Evolutionary conservation across 768 basidiomycete species (phyloP), one percentile per base, ranked within the genome.

Genomic region (Russula virescens): DNA sequence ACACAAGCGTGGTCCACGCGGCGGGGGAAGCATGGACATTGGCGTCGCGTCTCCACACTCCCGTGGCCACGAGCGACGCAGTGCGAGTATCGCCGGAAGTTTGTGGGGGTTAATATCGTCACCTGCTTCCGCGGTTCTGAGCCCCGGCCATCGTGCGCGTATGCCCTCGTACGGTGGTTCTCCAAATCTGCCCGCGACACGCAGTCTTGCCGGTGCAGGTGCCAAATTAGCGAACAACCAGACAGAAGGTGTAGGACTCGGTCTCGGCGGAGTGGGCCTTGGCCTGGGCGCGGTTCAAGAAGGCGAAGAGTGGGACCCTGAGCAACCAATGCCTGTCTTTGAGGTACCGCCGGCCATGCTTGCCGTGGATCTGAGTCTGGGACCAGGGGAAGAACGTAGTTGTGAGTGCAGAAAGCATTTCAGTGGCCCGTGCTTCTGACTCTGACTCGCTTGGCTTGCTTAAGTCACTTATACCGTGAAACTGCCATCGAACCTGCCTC

Each of bases 321-420:
- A 88, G 38, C 72, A 73, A 4, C 87, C 86, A 0, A 72, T 98
- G 19, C 94, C 96, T 0, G 94, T 91, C 0, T 86, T 96, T 26
- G 88, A 94, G 64, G 85, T 89, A 0, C 88, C 88, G 61, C 89
- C 91, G 11, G 83, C 88, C 35, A 89, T 98, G 83, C 77, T 98
- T 11, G 94, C 89, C 0, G 91, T 99, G 0, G 97, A 98, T 73
- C 71, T 98, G 34, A 75, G 78, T 5, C 78, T 99, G 19, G 79
- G 75, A 3, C 91, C 93, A n/a, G 94, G 94, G 5, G 88, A 95
- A 73, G 88, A 84, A 38, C 81, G 85, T 63, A 89, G 81, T 64
- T 97, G 94, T 95, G 71, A 67, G 88, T 83, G 9, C 48, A 46
- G 46, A 38, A 66, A 46, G 42, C 28, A 35, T 28, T 13, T n/a